Percentiles rank a stretch among this genome's conserved stretches.
Conservation (phyloP, 1,284 basidiomycete species). For the Boletus sp. region DNA sequence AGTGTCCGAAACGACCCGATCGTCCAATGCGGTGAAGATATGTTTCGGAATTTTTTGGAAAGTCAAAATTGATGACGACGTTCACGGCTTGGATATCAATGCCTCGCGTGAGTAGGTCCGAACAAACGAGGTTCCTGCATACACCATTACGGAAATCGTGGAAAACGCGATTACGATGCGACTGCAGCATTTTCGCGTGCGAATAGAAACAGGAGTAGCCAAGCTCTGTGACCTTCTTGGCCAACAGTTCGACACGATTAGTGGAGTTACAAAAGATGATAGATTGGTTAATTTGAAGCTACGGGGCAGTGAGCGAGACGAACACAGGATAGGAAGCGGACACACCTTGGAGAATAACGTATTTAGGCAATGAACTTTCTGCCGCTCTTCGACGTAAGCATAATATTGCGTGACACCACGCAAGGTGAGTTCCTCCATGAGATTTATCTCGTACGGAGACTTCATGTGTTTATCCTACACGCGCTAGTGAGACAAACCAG, state of each 20-base stretch:
- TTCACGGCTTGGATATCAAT: conserved; percentile 99
- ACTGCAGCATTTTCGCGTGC: conserved; percentile 99
- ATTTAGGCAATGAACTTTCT: conserved; percentile 99
- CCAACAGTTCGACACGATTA: conserved; percentile 97
- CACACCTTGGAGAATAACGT: conserved; percentile 91
- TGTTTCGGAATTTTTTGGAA: conserved; percentile 97
- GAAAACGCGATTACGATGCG: conserved; percentile 98
- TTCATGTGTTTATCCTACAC: conserved; percentile 96
- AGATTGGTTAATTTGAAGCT: conserved; percentile 99
- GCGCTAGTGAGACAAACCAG: conserved; percentile 3
- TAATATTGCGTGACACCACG: conserved; percentile 99
- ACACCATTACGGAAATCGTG: conserved; percentile 99
- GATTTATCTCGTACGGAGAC: conserved; percentile 95
- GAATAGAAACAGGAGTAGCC: conserved; percentile 99
- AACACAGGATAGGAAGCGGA: conserved; percentile 1
- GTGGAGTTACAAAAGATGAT: conserved; percentile 99
- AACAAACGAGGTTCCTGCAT: conserved; percentile 96
- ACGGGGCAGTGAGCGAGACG: conserved; percentile 13
- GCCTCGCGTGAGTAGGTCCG: conserved; percentile 94
- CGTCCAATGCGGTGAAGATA: conserved; percentile 98
- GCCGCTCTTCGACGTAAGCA: conserved; percentile 97
- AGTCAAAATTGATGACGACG: conserved; percentile 99
- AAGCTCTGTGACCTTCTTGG: conserved; percentile 98
- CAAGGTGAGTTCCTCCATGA: conserved; percentile 99
- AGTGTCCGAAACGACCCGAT: conserved; percentile 94